These are phyloP conservation scores for Metschnikowia continentalis DNA, from an alignment of 805 yeast genomes.

Conservation along the genomic window DNA sequence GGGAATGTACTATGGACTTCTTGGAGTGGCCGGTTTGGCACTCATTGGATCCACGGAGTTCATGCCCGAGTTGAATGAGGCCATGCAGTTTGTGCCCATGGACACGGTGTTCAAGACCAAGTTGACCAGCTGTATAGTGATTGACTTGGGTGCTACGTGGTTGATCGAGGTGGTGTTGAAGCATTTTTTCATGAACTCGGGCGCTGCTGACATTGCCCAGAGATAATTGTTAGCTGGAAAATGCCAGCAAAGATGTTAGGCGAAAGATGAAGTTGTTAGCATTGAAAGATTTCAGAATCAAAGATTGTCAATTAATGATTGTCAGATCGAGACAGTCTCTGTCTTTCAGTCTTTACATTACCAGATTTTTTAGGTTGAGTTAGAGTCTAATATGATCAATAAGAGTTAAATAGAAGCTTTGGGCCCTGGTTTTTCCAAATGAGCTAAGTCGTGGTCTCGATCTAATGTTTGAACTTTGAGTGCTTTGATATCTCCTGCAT, in stretches of 20 bases:
- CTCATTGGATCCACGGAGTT: slow-evolving; percentile 91
- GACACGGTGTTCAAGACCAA: slow-evolving; percentile 63
- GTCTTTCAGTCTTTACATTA: no score
- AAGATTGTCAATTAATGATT: no score
- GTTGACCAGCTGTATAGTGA: slow-evolving; percentile 65
- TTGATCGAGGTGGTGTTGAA: slow-evolving; percentile 77
- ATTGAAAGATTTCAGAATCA: no score
- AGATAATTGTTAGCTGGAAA: slow-evolving; percentile 17
- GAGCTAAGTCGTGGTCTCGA: slow-evolving; percentile 23
- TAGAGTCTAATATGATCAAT: no score
- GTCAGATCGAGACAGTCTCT: no score
- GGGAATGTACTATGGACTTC: slow-evolving; percentile 94
- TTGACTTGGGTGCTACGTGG: slow-evolving; percentile 77
- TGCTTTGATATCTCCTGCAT: slow-evolving; percentile 23
- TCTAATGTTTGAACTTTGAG: slow-evolving; percentile 24
- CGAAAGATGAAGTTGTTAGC: no score
- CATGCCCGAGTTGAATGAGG: slow-evolving; percentile 89
- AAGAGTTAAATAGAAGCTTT: no score
- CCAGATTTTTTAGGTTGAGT: no score
- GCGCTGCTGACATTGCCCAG: slow-evolving; percentile 85
- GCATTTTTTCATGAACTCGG: slow-evolving; percentile 80
- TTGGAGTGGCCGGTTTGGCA: slow-evolving; percentile 88
- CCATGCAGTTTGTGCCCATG: slow-evolving; percentile 91
- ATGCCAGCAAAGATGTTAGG: no score
- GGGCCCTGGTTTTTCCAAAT: not conserved